Evolutionary conservation across 2,329 filamentous ascomycete species (phyloP).

Genomic region (Pochonia chlamydosporia): DNA sequence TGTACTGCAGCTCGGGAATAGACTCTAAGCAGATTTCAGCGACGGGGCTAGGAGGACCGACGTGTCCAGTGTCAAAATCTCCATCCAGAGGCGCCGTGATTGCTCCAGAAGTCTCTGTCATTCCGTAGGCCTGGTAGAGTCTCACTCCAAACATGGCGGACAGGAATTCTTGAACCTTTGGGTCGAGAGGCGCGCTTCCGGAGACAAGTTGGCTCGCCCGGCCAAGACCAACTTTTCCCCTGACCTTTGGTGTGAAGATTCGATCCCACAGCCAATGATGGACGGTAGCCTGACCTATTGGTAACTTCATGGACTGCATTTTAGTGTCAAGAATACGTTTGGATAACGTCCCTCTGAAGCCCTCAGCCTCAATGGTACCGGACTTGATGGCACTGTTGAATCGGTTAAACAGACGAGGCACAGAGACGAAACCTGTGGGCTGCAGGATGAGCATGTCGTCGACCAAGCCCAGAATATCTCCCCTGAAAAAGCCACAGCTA

Average conservation of each 20-base stretch:
- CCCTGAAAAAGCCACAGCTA: constrained; percentile 86
- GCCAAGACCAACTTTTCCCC: constrained; percentile 72
- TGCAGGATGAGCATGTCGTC: constrained; percentile 86
- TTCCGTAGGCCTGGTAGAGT: constrained; percentile 82
- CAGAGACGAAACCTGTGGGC: constrained; percentile 81
- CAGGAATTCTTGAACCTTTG: constrained; percentile 80
- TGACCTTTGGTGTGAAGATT: constrained; percentile 86
- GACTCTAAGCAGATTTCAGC: constrained; percentile 76
- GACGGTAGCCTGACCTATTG: constrained; percentile 66
- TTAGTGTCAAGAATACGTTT: constrained; percentile 76
- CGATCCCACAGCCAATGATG: constrained; percentile 73
- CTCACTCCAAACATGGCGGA: constrained; percentile 73
- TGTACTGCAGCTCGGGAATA: constrained; percentile 90
- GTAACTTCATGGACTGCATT: constrained; percentile 67
- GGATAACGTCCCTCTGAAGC: constrained; percentile 74
- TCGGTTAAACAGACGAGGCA: constrained; percentile 85
- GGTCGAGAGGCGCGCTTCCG: constrained; percentile 87
- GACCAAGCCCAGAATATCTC: constrained; percentile 76
- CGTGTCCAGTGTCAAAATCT: constrained; percentile 75
- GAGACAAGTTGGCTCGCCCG: constrained; percentile 68
- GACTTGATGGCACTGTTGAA: constrained; percentile 79
- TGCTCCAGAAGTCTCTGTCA: constrained; percentile 88
- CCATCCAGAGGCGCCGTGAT: constrained; percentile 60
- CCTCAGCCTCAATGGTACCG: constrained; percentile 70
- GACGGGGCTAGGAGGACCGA: constrained; percentile 63